Conservation (phyloP, 345 rosid species). For the Salix exigua region DNA sequence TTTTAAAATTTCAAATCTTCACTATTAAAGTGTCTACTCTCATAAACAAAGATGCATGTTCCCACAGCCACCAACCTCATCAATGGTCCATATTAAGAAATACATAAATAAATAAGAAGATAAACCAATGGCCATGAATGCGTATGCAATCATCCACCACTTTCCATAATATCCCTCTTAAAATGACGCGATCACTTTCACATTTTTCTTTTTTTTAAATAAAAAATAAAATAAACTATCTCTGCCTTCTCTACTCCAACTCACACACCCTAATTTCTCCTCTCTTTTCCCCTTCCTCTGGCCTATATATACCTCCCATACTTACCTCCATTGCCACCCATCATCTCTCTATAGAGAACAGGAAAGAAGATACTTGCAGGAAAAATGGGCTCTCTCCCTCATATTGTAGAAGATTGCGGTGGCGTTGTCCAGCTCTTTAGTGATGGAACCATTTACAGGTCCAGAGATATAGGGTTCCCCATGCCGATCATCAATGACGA, state of each 20-base stretch:
- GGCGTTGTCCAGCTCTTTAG: conserved; percentile 30
- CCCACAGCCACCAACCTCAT: conserved; percentile 1
- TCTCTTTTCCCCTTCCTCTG: background rate
- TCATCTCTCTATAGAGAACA: background rate
- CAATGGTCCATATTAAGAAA: background rate
- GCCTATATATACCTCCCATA: background rate
- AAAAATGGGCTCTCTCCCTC: conserved; percentile 28
- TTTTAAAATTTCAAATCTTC: background rate
- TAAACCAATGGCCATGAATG: conserved; percentile 6
- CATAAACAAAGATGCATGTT: background rate
- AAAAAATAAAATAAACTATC: background rate
- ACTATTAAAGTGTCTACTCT: background rate
- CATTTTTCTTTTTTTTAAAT: background rate
- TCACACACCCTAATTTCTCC: background rate
- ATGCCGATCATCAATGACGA: conserved; percentile 29
- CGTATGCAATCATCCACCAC: background rate
- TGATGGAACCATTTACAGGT: conserved; percentile 50
- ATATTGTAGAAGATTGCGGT: conserved; percentile 31
- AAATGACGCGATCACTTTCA: background rate
- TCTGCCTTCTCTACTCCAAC: background rate
- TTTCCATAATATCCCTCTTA: background rate
- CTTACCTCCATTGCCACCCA: background rate
- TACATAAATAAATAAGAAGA: background rate
- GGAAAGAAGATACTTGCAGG: background rate
- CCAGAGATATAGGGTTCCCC: conserved; percentile 27